Evolutionary conservation across 2,329 filamentous ascomycete genomes (phyloP), one percentile per base, ranked within the genome.

Genomic region (Calonectria henricotiae): DNA sequence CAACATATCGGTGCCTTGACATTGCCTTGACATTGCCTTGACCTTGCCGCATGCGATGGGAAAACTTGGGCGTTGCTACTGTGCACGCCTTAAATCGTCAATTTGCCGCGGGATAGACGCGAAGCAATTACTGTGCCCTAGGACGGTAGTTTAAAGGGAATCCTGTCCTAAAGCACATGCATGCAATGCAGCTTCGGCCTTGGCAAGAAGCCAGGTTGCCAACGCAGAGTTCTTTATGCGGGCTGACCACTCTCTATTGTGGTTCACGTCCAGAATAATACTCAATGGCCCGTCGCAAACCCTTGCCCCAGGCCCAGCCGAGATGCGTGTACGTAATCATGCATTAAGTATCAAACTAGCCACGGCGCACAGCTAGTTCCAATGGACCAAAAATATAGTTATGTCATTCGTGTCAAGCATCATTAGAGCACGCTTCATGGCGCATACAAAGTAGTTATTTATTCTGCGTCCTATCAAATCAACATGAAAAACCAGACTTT

Each of bases 261-360:
- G 51, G 51, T 11, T 58, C 51, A 58, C 51, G 37, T 25, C 35
- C 15, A 25, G 23, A 58, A n/a, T 35, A 25, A 39, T 39, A 58
- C 17, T 39, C 20, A 39, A 39, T 30, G 13, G 51, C 20, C 13
- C 37, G 51, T 39, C 51, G 32, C 51, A 13, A 58, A 58, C 51
- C n/a, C 35, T 37, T 58, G 11, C 51, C n/a, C n/a, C n/a, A n/a
- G n/a, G n/a, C 51, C n/a, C 63, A 43, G 11, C 41, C 8, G 5
- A 30, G 25, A 27, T 6, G 39, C 58, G 7, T 43, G 37, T 62
- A 62, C 58, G 58, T 39, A 55, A 67, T 62, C 39, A 55, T 67
- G 39, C 65, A 62, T 66, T 39, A 8, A 23, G 17, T 11, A 32
- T 20, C 15, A 41, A 49, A 4, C 44, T 39, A 27, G 7, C 39